A percentile compares a stretch with the other conserved stretches of the same genome.
These are phyloP conservation scores for Saccharum spontaneum DNA, from an alignment of 176 grass and related monocot species.

Conservation along the genomic window DNA sequence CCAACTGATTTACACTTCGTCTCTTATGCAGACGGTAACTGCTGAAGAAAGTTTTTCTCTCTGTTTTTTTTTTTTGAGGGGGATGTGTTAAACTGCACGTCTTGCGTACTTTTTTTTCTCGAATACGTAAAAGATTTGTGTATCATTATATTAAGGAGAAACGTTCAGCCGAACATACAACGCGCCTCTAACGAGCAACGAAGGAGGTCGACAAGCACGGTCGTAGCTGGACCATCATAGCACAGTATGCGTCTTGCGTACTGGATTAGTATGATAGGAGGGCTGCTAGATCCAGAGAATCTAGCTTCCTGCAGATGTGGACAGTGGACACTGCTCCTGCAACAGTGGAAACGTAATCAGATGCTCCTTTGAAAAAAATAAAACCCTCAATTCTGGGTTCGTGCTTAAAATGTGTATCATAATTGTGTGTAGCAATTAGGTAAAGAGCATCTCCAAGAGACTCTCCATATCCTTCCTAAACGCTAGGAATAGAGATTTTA, in stretches of 20 bases:
- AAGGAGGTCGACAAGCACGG: too few relatives aligned
- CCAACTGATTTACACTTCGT: not conserved
- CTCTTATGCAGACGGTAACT: not conserved
- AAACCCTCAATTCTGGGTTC: not conserved
- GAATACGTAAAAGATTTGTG: too few relatives aligned
- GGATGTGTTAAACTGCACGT: not conserved
- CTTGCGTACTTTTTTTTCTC: too few relatives aligned
- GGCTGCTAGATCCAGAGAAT: constrained; percentile 3
- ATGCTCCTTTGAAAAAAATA: not conserved
- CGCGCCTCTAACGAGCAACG: too few relatives aligned
- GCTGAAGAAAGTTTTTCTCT: not conserved
- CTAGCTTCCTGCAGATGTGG: constrained; percentile 16
- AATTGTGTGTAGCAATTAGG: constrained; percentile 11
- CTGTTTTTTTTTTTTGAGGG: too few relatives aligned
- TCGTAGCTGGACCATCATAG: too few relatives aligned
- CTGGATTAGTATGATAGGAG: not conserved
- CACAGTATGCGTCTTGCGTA: not conserved
- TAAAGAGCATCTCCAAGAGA: not conserved
- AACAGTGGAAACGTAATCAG: not conserved
- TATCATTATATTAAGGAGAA: too few relatives aligned
- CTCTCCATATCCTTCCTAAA: too few relatives aligned
- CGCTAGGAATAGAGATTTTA: too few relatives aligned
- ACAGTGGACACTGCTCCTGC: not conserved
- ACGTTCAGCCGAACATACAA: too few relatives aligned
- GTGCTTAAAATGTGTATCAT: constrained; percentile 2